Percentiles rank a stretch among this genome's conserved stretches.
Conservation (phyloP, 805 yeast genomes). For the Lipomyces starkeyi region DNA sequence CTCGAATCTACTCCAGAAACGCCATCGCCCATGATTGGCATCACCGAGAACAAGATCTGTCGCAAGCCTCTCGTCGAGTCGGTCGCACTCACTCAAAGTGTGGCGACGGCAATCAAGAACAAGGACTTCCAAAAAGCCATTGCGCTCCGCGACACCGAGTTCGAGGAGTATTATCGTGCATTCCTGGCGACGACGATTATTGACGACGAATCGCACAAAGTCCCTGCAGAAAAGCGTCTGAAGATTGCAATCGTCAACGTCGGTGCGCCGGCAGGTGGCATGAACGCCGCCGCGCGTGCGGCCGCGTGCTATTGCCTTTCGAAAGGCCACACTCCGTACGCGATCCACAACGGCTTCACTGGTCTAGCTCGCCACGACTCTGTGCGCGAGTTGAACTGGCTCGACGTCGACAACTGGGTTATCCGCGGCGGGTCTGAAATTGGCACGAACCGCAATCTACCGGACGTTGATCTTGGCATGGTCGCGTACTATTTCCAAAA, state of each 20-base stretch:
- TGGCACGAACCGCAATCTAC: constrained; percentile 92
- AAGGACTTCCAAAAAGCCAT: constrained; percentile 88
- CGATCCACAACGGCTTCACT: constrained; percentile 90
- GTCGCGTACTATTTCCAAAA: constrained; percentile 93
- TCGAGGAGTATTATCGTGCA: constrained; percentile 77
- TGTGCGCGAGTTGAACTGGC: constrained; percentile 75
- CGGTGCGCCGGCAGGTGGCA: constrained; percentile 98
- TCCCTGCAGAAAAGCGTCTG: constrained; percentile 66
- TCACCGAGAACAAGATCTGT: constrained; percentile 83
- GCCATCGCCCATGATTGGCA: constrained; percentile 94
- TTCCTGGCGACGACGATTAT: constrained; percentile 72
- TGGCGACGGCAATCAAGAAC: constrained; percentile 81
- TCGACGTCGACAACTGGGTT: constrained; percentile 87
- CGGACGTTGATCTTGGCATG: constrained; percentile 82
- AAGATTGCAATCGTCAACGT: constrained; percentile 86
- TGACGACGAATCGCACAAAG: constrained; percentile 64
- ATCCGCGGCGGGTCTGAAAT: constrained; percentile 93
- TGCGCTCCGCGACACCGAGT: constrained; percentile 83
- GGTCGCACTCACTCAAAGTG: constrained; percentile 83
- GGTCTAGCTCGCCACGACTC: constrained; percentile 92
- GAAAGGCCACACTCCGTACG: constrained; percentile 87
- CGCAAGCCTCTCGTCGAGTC: constrained; percentile 89
- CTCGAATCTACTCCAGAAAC: constrained; percentile 84
- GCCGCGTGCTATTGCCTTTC: constrained; percentile 87
- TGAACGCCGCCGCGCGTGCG: constrained; percentile 92